Base-by-base conservation (phyloP, 371 early-diverging fungal genomes). In the Amoeboaphelidium protococcarum region DNA sequence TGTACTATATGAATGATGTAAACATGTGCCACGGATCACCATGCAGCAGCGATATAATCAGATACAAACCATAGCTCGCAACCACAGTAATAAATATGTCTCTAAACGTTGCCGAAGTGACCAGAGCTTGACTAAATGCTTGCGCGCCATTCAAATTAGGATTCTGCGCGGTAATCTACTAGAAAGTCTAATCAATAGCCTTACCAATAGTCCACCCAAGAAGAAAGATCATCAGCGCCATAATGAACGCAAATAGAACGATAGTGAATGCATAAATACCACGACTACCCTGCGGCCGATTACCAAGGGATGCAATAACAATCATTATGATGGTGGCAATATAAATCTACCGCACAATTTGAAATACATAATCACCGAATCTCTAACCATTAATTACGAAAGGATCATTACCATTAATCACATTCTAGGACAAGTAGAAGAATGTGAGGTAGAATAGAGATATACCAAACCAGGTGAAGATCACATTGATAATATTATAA, bases 11-110 rank as follows among this genome's bases (percentile, higher is more conserved):
- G 47, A 89, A 76, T 40, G 76, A 75, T 0, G 83, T 84, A 31
- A 90, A 55, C 84, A 86, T 82, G 60, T 90, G 91, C 82, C 80
- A 82, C 2, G 84, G 83, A 56, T 90, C 85, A 44, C 80, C 57
- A 59, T 81, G 81, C 23, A 83, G 50, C 31, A 82, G 24, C 12
- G 78, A 78, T 24, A 79, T 58, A 13, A 84, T 3, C 13, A 87
- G 57, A 56, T 82, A 90, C n/a, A 90, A 54, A 0, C 84, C 87
- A 56, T 80, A 83, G 0, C 86, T 89, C 1, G 82, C 64, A 1
- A 69, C 61, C 45, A 80, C 52, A 10, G 86, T 81, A 23, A 85
- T 58, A 22, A 82, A 63, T 41, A 85, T 70, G 54, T 80, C 78
- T 43, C 81, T 60, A 59, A 87, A 78, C 24, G 71, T 72, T 10